Percentiles rank a stretch among this genome's conserved stretches.
These are phyloP conservation scores for Chloromonas sp. DNA, from an alignment of 163 green algal genomes.

Conservation along the genomic window DNA sequence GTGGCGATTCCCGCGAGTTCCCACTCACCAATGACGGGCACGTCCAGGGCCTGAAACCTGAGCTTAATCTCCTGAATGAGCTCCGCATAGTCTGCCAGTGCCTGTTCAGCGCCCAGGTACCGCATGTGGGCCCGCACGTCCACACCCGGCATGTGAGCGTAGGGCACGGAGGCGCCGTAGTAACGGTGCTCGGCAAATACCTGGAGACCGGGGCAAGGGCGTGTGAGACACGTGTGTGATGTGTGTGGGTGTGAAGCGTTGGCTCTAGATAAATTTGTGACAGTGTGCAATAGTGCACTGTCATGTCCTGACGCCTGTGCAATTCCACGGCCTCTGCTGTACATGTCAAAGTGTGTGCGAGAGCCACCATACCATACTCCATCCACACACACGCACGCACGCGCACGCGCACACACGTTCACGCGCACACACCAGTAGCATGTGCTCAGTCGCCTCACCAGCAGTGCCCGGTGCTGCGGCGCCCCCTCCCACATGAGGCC, in stretches of 20 bases:
- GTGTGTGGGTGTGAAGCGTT: too few relatives aligned
- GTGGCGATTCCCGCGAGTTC: too few relatives aligned
- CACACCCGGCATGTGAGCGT: background rate
- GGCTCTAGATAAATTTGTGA: too few relatives aligned
- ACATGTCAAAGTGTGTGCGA: background rate
- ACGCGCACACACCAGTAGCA: slow-evolving; percentile 18
- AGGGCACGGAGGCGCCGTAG: background rate
- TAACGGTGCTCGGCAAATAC: background rate
- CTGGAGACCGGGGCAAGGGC: too few relatives aligned
- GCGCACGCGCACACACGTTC: background rate
- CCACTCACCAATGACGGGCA: slow-evolving; percentile 62
- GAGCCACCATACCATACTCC: background rate
- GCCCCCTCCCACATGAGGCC: slow-evolving; percentile 85
- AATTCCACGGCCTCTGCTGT: background rate
- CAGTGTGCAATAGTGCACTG: too few relatives aligned
- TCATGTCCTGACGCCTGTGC: background rate
- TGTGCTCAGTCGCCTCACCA: slow-evolving; percentile 80
- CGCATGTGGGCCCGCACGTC: slow-evolving; percentile 32
- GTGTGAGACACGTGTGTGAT: too few relatives aligned
- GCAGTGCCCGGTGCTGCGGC: slow-evolving; percentile 55
- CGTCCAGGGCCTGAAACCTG: slow-evolving; percentile 39
- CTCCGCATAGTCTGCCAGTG: slow-evolving; percentile 85
- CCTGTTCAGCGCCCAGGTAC: slow-evolving; percentile 78
- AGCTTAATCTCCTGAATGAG: slow-evolving; percentile 66
- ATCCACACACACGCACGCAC: too few relatives aligned